Base-by-base conservation (phyloP, 2,329 filamentous ascomycete species). In the Albophoma yamanashiensis region DNA sequence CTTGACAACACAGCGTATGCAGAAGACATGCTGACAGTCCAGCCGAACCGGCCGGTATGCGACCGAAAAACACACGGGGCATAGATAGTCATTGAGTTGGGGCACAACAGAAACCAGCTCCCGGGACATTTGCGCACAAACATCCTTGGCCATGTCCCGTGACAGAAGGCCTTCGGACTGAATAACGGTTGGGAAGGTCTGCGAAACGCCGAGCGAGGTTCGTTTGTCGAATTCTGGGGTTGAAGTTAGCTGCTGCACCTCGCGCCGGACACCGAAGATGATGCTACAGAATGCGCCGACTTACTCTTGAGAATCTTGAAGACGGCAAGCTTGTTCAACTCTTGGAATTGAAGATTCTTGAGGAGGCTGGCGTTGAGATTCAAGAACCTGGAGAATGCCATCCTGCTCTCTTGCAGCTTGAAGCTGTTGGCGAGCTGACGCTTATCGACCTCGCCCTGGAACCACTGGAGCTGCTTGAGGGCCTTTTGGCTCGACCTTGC, bases 281-380 rank as follows among this genome's bases (percentile, higher is more conserved):
- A n/a, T 14, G 50, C 14, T 9, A 55, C 20, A n/a, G 15, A 38
- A 20, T 15, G 31, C 15, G 50, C 12, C 25, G 36, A 72, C 82
- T 63, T 71, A 89, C 87, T 96, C 72, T 96, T 96, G 58, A 96
- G 75, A 58, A 96, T 96, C 72, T 96, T 96, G 40, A 78, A 78
- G 67, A 94, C 84, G 1, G 91, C 91, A 38, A 82, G 82, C 64
- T 84, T 83, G 67, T 96, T 95, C 64, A 95, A 86, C 69, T 94
- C 91, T 67, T 92, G 89, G 66, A 95, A 96, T 61, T 87, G 86
- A 64, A 96, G 79, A 58, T 89, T 88, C 62, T 87, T 87, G n/a
- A 95, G 78, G n/a, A 96, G 80, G 58, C 84, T 81, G 31, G 83
- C 77, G 69, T 96, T 96, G 66, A 95, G 79, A 56, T 80, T 76